Conservation (phyloP, 2,329 filamentous ascomycete species). For the Hymenotorrendiella dingleyae region DNA sequence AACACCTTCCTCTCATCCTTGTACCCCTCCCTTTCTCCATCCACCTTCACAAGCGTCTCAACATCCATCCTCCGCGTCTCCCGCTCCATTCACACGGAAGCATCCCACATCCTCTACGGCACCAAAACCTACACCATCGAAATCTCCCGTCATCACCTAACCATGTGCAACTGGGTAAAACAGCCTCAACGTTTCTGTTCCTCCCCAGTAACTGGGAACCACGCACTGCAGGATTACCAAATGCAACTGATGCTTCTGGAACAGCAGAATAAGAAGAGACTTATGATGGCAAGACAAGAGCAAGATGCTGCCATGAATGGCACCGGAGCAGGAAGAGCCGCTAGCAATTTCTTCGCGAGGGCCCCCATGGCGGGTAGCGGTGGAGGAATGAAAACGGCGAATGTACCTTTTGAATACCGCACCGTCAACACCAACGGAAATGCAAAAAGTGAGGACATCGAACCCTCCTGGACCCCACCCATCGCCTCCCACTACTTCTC, state of each 20-base stretch:
- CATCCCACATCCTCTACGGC: constrained; percentile 11
- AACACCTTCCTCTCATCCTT: too few species aligned
- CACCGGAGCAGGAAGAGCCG: background rate
- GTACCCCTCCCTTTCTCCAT: background rate
- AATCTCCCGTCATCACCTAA: constrained; percentile 7
- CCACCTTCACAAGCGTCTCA: background rate
- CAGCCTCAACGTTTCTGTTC: background rate
- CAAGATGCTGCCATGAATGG: constrained; percentile 49
- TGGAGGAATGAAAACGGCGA: too few species aligned
- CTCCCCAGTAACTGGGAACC: constrained; percentile 42
- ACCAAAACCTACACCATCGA: constrained; percentile 14
- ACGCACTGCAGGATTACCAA: constrained; percentile 80
- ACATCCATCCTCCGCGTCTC: constrained; percentile 11
- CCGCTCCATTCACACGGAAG: constrained; percentile 16
- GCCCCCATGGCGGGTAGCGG: too few species aligned
- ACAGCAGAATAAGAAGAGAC: constrained; percentile 80
- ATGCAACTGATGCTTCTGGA: constrained; percentile 85
- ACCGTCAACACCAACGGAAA: too few species aligned
- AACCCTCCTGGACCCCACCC: constrained; percentile 7
- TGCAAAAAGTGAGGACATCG: background rate
- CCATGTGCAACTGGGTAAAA: constrained; percentile 13
- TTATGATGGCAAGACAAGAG: constrained; percentile 77
- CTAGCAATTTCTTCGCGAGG: too few species aligned
- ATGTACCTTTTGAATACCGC: background rate
- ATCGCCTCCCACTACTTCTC: constrained; percentile 9